Evolutionary conservation across 2,329 filamentous ascomycete species (phyloP).

Genomic region (Trichoderma breve): DNA sequence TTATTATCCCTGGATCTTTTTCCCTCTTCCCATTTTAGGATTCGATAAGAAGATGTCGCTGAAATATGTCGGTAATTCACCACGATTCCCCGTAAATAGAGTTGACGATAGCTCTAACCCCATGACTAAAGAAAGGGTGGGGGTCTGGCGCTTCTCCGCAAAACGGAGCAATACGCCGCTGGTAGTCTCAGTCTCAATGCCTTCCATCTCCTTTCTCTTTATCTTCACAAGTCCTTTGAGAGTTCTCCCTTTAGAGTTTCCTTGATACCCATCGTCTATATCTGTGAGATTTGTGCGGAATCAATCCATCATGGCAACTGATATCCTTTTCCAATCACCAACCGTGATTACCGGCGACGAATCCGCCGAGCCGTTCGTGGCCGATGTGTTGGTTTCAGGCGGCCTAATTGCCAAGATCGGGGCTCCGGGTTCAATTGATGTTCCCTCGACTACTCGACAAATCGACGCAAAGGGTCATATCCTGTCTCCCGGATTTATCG

Average conservation of each 20-base stretch:
- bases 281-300: background rate
- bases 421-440: conserved; percentile 21
- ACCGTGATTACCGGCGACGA: conserved; percentile 28
- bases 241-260: background rate
- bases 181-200: background rate
- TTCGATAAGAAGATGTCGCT: background rate
- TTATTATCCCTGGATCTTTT: no score
- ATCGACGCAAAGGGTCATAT: conserved; percentile 24
- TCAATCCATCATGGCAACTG: conserved; percentile 2
- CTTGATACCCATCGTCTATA: background rate
- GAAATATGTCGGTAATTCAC: background rate
- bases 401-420: conserved; percentile 26
- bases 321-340: conserved; percentile 25
- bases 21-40: background rate
- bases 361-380: conserved; percentile 23
- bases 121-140: conserved; percentile 13
- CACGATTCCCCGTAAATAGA: background rate
- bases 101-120: background rate
- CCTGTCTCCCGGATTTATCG: conserved; percentile 29
- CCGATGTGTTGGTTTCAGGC: conserved; percentile 25
- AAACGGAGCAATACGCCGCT: background rate
- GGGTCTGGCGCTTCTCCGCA: conserved; percentile 10
- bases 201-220: background rate
- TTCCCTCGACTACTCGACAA: conserved; percentile 14
- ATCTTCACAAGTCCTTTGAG: background rate